A percentile compares a stretch with the other conserved stretches of the same genome.
Conservation (phyloP, 2,329 filamentous ascomycete genomes). For the Diaporthe citri region DNA sequence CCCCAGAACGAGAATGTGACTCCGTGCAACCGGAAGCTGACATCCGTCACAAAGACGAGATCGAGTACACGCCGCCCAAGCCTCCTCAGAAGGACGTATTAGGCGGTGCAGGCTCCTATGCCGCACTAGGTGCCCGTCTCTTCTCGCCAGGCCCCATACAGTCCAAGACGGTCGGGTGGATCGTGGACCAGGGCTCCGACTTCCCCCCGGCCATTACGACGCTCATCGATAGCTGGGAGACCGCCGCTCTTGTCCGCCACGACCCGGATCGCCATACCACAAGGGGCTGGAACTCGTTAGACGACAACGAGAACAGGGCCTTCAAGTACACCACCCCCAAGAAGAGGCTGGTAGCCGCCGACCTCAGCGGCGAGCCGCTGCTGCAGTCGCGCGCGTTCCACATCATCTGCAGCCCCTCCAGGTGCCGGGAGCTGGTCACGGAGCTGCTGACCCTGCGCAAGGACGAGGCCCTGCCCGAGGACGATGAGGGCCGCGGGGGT, state of each 20-base stretch:
- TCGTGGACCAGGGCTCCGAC: slow-evolving; percentile 90
- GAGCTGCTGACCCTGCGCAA: slow-evolving; percentile 74
- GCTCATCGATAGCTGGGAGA: slow-evolving; percentile 80
- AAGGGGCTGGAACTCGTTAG: slow-evolving; percentile 90
- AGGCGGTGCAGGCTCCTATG: slow-evolving; percentile 91
- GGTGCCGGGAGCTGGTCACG: slow-evolving; percentile 81
- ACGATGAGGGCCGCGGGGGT: slow-evolving; percentile 43
- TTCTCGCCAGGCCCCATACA: slow-evolving; percentile 76
- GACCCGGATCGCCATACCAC: slow-evolving; percentile 81
- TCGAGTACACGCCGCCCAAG: slow-evolving; percentile 81
- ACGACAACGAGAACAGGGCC: slow-evolving; percentile 74
- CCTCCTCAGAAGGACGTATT: slow-evolving; percentile 80
- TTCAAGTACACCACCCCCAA: slow-evolving; percentile 94
- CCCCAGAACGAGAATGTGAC: neutral
- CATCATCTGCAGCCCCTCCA: slow-evolving; percentile 83
- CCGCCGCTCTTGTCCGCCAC: slow-evolving; percentile 76
- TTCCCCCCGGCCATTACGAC: slow-evolving; percentile 78
- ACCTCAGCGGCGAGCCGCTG: slow-evolving; percentile 71
- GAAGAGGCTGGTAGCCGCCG: slow-evolving; percentile 79
- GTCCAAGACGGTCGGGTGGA: slow-evolving; percentile 84
- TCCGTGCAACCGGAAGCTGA: slow-evolving; percentile 37
- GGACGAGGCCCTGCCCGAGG: slow-evolving; percentile 46
- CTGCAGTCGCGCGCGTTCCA: slow-evolving; percentile 85
- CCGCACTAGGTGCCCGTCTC: slow-evolving; percentile 88
- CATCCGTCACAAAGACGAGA: slow-evolving; percentile 74